phyloP scores from a whole-genome alignment of 2,329 filamentous ascomycete genomes.

The Aspergillus transmontanensis region DNA sequence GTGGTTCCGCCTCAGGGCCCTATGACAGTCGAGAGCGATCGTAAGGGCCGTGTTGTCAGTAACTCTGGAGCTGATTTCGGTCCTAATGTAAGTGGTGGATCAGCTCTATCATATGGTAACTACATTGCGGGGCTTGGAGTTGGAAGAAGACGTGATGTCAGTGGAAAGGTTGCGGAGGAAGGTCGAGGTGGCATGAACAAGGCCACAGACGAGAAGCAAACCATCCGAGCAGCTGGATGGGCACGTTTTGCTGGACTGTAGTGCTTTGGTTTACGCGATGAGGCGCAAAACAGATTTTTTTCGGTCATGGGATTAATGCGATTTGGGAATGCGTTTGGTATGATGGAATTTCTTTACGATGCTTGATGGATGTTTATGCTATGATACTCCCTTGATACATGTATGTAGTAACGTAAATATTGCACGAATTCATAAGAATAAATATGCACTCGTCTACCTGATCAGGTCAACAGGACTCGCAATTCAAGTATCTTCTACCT shows the following conservation, averaged over 20 bases:
- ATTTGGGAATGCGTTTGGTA: neutral
- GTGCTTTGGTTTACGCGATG: slow-evolving; percentile 1
- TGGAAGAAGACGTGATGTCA: slow-evolving; percentile 50
- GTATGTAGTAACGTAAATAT: slow-evolving; percentile 1
- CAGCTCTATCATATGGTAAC: slow-evolving; percentile 42
- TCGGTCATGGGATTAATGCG: neutral
- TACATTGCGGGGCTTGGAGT: slow-evolving; percentile 48
- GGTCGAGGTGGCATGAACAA: slow-evolving; percentile 37
- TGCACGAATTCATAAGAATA: neutral
- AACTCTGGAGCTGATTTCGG: slow-evolving; percentile 45
- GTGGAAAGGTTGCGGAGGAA: slow-evolving; percentile 51
- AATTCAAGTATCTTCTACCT: too few species aligned
- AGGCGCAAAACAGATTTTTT: neutral
- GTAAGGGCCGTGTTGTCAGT: slow-evolving; percentile 48
- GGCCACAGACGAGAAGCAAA: slow-evolving; percentile 20
- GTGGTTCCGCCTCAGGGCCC: slow-evolving; percentile 15
- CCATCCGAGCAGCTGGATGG: slow-evolving; percentile 47
- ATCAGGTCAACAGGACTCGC: too few species aligned
- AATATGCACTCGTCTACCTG: neutral
- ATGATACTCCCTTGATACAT: slow-evolving; percentile 3
- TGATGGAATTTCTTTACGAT: slow-evolving; percentile 4
- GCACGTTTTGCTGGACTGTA: slow-evolving; percentile 49
- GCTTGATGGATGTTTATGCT: slow-evolving; percentile 3
- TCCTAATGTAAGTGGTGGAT: slow-evolving; percentile 28
- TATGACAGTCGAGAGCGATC: slow-evolving; percentile 33